Evolutionary conservation across 768 basidiomycete species (phyloP).

Genomic region (Cubamyces lactineus): DNA sequence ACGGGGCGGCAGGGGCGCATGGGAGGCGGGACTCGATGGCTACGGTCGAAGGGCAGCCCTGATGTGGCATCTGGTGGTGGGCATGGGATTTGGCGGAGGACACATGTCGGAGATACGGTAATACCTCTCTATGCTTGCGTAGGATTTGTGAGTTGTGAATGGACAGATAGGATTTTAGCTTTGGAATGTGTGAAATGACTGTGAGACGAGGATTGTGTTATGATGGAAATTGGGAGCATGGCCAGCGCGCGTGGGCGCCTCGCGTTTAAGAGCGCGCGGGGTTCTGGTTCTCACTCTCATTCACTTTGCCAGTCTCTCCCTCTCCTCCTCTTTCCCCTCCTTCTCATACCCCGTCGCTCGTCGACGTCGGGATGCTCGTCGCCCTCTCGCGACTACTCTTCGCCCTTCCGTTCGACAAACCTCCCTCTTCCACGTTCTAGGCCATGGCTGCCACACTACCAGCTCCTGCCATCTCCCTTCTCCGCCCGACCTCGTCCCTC

Average conservation of each 20-base stretch:
- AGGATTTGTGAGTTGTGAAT: neutral
- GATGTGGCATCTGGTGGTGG: constrained; percentile 16
- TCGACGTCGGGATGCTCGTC: constrained; percentile 13
- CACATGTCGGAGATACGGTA: neutral
- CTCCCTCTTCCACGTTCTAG: constrained; percentile 1
- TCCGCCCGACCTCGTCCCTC: constrained; percentile 25
- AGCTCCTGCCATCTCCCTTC: constrained; percentile 33
- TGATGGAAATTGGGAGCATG: neutral
- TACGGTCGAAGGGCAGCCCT: constrained; percentile 67
- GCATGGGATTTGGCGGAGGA: neutral
- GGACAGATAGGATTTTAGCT: neutral
- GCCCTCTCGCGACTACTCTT: constrained; percentile 1
- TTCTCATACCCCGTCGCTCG: neutral
- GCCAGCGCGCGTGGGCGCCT: neutral
- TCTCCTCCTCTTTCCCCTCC: neutral
- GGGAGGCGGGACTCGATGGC: constrained; percentile 68
- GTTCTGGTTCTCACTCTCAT: too few relatives aligned
- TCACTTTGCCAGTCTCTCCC: neutral
- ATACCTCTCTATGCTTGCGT: neutral
- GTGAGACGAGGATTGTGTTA: neutral
- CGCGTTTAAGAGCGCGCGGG: neutral
- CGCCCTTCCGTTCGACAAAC: neutral
- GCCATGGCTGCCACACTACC: constrained; percentile 28
- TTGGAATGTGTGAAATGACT: neutral
- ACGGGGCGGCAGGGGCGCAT: constrained; percentile 40